These are phyloP conservation scores for Citrus medica DNA, from an alignment of 345 rosid species.

Conservation along the genomic window DNA sequence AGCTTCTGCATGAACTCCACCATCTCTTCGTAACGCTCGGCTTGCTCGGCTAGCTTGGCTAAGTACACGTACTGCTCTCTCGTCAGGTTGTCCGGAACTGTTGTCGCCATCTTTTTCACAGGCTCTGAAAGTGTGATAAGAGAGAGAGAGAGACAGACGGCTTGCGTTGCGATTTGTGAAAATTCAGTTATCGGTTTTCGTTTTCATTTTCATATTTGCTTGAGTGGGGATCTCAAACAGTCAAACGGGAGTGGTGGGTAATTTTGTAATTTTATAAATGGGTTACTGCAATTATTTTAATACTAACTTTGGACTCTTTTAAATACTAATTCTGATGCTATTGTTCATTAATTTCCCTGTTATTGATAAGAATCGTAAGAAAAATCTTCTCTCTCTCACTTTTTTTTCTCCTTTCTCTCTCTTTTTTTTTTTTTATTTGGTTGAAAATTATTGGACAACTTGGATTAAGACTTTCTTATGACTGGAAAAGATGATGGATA, in stretches of 20 bases:
- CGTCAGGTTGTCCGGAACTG: slow-evolving; percentile 51
- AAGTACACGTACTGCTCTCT: slow-evolving; percentile 92
- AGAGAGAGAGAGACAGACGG: neutral
- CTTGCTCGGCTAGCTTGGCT: slow-evolving; percentile 95
- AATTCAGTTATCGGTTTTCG: neutral
- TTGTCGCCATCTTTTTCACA: slow-evolving; percentile 22
- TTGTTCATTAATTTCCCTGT: neutral
- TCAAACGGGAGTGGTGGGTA: slow-evolving; percentile 8
- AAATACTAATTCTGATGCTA: neutral
- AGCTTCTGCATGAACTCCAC: slow-evolving; percentile 88
- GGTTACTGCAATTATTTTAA: neutral
- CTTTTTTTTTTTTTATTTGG: neutral
- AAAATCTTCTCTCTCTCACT: neutral
- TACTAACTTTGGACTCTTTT: neutral
- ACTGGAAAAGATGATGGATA: neutral
- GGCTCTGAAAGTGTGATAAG: neutral
- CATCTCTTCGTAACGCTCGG: slow-evolving; percentile 99
- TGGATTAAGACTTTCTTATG: neutral
- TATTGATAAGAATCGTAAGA: neutral
- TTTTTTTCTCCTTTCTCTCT: no score
- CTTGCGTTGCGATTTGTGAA: neutral
- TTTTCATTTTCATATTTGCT: neutral
- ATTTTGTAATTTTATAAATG: neutral
- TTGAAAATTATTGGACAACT: slow-evolving; percentile 4
- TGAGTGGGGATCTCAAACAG: neutral